Conservation (phyloP, 371 early-diverging fungal genomes). For the Apophysomyces variabilis region DNA sequence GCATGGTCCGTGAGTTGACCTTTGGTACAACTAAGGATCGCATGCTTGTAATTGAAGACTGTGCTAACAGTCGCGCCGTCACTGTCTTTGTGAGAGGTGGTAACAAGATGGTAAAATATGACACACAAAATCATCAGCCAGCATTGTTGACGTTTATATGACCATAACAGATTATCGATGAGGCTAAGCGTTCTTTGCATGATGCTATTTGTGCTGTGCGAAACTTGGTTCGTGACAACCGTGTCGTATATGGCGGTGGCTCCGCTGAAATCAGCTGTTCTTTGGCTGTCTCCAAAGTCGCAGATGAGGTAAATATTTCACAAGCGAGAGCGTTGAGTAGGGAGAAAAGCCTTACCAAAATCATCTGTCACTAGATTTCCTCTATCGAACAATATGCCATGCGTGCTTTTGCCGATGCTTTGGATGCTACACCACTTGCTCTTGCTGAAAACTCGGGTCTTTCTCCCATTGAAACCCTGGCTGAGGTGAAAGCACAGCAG, state of each 20-base stretch:
- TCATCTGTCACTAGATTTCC: constrained; percentile 57
- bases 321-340: not conserved
- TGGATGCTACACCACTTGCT: constrained; percentile 97
- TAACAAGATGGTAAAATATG: constrained; percentile 89
- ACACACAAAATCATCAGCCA: not conserved
- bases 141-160: not conserved
- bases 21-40: constrained; percentile 99
- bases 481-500: constrained; percentile 94
- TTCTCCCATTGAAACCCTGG: constrained; percentile 94
- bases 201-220: constrained; percentile 99
- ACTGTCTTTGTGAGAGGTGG: constrained; percentile 99
- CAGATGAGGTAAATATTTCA: constrained; percentile 70
- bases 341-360: not conserved
- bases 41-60: constrained; percentile 98
- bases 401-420: constrained; percentile 96
- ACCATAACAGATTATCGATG: constrained; percentile 89
- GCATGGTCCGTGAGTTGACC: constrained; percentile 91
- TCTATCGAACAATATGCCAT: constrained; percentile 98
- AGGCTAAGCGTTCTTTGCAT: constrained; percentile 98
- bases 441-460: constrained; percentile 99
- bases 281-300: constrained; percentile 90
- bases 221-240: constrained; percentile 96
- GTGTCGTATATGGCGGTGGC: constrained; percentile 99
- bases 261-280: constrained; percentile 98
- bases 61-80: constrained; percentile 97